These are phyloP conservation scores for Fusarium sacchari DNA, from an alignment of 2,329 filamentous ascomycete species.

Conservation along the genomic window DNA sequence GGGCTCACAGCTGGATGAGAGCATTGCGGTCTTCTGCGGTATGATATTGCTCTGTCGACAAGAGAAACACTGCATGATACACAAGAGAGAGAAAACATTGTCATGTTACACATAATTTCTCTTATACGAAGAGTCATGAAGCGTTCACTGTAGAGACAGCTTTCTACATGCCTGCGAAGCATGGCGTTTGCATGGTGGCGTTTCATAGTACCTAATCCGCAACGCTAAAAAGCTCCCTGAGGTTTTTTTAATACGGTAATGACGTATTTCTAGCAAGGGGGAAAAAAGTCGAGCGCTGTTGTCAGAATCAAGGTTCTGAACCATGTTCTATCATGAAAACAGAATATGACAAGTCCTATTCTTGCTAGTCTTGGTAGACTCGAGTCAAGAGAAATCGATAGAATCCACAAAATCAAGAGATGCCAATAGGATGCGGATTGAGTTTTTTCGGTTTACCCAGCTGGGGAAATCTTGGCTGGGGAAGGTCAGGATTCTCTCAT, in stretches of 20 bases:
- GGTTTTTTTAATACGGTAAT: conserved; percentile 23
- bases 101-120: conserved; percentile 18
- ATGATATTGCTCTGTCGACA: neutral
- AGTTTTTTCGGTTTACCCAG: conserved; percentile 11
- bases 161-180: conserved; percentile 34
- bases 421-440: neutral
- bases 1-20: conserved; percentile 5
- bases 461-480: conserved; percentile 11
- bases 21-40: neutral
- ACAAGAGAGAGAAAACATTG: neutral
- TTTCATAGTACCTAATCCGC: conserved; percentile 13
- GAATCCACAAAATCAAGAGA: conserved; percentile 1
- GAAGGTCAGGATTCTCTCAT: conserved; percentile 9
- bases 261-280: conserved; percentile 33
- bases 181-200: conserved; percentile 29
- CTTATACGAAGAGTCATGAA: conserved; percentile 33
- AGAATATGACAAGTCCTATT: conserved; percentile 12
- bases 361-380: conserved; percentile 3
- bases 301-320: conserved; percentile 30
- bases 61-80: conserved; percentile 3
- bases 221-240: conserved; percentile 25
- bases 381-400: neutral
- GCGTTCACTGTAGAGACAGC: conserved; percentile 20
- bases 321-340: conserved; percentile 8
- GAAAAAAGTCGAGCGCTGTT: conserved; percentile 2